Base-by-base conservation (phyloP, 345 rosid genomes). In the rapeseed (Brassica napus) region DNA sequence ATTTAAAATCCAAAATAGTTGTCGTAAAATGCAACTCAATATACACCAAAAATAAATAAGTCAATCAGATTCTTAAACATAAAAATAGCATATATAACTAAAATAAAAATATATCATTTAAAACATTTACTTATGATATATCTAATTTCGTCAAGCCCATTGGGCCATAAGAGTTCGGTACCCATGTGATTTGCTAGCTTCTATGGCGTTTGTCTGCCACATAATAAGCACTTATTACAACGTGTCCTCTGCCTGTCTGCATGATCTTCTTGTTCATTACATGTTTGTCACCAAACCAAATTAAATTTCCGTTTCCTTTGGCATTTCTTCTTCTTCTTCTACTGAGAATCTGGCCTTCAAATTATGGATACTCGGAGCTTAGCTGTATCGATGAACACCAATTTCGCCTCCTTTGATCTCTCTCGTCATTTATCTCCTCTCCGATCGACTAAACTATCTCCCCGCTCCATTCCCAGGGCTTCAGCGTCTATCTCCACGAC, bases 401-500 rank as follows among this genome's bases (percentile, higher is more conserved):
- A 37, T 74, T 69, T 82, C 59, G 54, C 82, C 42, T 42, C 73
- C 32, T 75, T 76, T 37, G 71, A 69, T 5, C 83, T 77, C 58
- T 72, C 70, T 79, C 78, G 59, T 0, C 67, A 67, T 59, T 23
- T 60, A 1, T 23, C 66, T 47, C 84, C 72, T 8, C 26, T 57
- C n/a, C 75, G 71, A 74, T 58, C 54, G 3, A 7, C 7, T 59
- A 77, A 65, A 59, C 72, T 69, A 4, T 39, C 58, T 11, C 72
- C 68, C 18, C 82, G 76, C 18, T 71, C 78, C 71, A 52, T 61
- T 54, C 64, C 82, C 23, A 77, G 70, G 75, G 69, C 81, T 16
- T 30, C 64, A 0, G 86, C 86, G 14, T 81, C 83, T 21, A 74
- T 74, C 78, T 86, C 88, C 9, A 68, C 65, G 7, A 30, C 83